Evolutionary conservation across 352 stramenopile genomes (phyloP), one percentile per base, ranked within the genome.

Genomic region (Achlya hypogyna): DNA sequence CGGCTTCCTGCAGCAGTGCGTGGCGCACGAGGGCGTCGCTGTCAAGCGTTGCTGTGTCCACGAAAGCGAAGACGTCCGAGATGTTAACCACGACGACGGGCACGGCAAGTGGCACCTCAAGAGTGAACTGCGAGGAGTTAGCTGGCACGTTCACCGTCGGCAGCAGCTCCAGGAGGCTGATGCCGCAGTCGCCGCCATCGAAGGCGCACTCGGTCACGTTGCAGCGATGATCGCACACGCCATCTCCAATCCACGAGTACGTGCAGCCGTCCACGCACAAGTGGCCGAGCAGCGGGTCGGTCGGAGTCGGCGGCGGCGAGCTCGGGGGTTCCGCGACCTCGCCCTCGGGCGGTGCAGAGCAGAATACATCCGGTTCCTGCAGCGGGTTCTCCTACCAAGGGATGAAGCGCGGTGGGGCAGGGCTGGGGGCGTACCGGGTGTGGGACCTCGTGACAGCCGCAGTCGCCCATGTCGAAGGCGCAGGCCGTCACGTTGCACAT

Each of bases 401-500:
- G 25, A 2, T 52, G 4, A 32, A 22, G n/a, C 18, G 35, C 34
- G 42, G 12, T 35, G 28, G 25, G 18, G 42, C 38, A 10, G 28
- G 10, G 18, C 4, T 4, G 12, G 28, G n/a, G 27, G 16, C 45
- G 29, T 51, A 67, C 60, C 16, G 27, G 4, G n/a, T 22, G 43
- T 4, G 42, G 42, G 9, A 58, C 23, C 43, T 71, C 79, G 23
- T 88, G 72, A 68, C 88, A 91, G 42, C 89, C 87, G 72, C 94
- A 98, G 74, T 98, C 94, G 20, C 93, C 94, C 73, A 93, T 90
- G 70, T 98, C 94, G 62, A 87, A 98, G 59, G 88, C 88, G 69
- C 94, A 98, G 8, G 75, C 72, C 35, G 77, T 85, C 38, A 83
- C 84, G 54, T 98, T 96, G 72, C 94, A 98, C 52, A 84, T 71